phyloP scores from a whole-genome alignment of 805 yeast species.

The Clavispora carvajalis region DNA sequence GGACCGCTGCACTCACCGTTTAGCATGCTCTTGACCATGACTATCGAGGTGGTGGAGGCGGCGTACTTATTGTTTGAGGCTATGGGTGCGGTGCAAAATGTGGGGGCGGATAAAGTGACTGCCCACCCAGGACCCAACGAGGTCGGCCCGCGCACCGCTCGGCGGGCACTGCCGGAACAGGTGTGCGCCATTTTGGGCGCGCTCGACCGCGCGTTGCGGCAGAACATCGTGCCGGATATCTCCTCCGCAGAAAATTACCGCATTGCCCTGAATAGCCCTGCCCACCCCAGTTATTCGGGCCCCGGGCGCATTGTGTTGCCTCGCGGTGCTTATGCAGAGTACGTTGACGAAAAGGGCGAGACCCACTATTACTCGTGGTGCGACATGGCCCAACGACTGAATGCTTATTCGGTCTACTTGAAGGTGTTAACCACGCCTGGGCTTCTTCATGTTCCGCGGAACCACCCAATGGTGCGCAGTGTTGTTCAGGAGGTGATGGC shows the following conservation, averaged over 20 bases:
- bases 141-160: no score
- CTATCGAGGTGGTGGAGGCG: conserved; percentile 8
- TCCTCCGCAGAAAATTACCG: conserved; percentile 4
- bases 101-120: not conserved
- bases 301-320: conserved; percentile 9
- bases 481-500: conserved; percentile 13
- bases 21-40: conserved; percentile 11
- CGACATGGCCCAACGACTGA: conserved; percentile 20
- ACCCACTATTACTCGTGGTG: conserved; percentile 20
- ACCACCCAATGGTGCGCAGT: conserved; percentile 19
- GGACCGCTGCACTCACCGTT: conserved; percentile 9
- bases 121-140: not conserved
- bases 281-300: conserved; percentile 13
- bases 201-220: conserved; percentile 11
- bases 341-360: conserved; percentile 4
- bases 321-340: conserved; percentile 12
- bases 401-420: conserved; percentile 18
- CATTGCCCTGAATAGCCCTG: conserved; percentile 10
- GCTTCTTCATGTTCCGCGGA: conserved; percentile 16
- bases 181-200: conserved; percentile 12
- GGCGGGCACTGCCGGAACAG: conserved; percentile 11
- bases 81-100: conserved; percentile 1
- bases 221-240: conserved; percentile 12
- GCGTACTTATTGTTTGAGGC: conserved; percentile 10
- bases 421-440: conserved; percentile 20